These are phyloP conservation scores for Puccinia triticina DNA, from an alignment of 1,284 basidiomycete genomes.

Conservation along the genomic window DNA sequence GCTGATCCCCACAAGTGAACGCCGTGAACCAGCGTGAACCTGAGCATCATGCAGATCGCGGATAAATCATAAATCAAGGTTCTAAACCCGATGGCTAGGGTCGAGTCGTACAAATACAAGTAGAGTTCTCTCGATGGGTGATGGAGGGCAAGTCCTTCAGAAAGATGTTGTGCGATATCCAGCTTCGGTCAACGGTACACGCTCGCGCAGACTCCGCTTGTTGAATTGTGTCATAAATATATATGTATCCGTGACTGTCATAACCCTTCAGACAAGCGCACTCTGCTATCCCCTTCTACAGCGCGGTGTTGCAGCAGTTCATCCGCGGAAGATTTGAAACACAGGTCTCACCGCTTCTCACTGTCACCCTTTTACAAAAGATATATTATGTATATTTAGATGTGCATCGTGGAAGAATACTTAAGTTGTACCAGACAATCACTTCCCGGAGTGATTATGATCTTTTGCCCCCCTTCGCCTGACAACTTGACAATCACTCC, in stretches of 20 bases:
- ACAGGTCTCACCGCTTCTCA: neutral
- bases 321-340: neutral
- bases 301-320: neutral
- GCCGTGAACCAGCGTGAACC: neutral
- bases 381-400: neutral
- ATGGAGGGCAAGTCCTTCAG: too few species aligned
- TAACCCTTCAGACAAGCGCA: neutral
- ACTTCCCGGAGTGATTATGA: neutral
- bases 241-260: neutral
- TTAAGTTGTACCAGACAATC: neutral
- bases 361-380: neutral
- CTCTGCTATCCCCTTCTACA: neutral
- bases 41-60: neutral
- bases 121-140: neutral
- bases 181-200: neutral
- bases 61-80: neutral
- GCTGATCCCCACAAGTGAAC: neutral
- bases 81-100: neutral
- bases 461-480: neutral
- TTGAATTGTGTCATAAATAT: neutral
- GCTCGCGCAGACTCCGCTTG: slow-evolving; percentile 4
- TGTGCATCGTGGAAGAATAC: neutral
- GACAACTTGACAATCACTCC: slow-evolving; percentile 5
- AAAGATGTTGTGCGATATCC: slow-evolving; percentile 1
- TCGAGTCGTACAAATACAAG: neutral